These are phyloP conservation scores for Gilbertella persicaria DNA, from an alignment of 371 early-diverging fungal genomes.

Conservation along the genomic window DNA sequence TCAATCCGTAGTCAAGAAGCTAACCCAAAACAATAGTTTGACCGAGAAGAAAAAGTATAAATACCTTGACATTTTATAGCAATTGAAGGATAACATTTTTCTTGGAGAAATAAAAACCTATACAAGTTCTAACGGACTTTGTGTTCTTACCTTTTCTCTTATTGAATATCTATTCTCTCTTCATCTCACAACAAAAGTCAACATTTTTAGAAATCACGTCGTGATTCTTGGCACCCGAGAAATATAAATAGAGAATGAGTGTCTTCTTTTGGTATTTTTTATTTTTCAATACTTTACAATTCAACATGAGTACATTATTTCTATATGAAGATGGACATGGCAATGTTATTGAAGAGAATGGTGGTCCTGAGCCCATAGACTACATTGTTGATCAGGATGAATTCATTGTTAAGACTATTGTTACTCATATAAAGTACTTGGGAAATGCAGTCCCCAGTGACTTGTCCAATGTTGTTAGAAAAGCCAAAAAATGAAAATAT, in stretches of 20 bases:
- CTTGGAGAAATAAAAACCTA: too few species aligned
- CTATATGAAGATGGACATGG: constrained; percentile 15
- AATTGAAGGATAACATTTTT: too few species aligned
- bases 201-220: too few species aligned
- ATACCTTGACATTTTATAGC: too few species aligned
- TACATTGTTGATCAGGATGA: constrained; percentile 17
- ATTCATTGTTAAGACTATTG: constrained; percentile 11
- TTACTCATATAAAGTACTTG: constrained; percentile 8
- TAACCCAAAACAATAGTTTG: too few species aligned
- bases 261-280: constrained; percentile 4
- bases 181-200: too few species aligned
- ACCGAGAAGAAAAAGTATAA: too few species aligned
- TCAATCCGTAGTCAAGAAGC: too few species aligned
- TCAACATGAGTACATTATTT: constrained; percentile 22
- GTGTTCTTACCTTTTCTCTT: too few species aligned
- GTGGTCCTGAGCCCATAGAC: constrained; percentile 16
- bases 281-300: constrained; percentile 15
- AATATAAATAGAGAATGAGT: constrained; percentile 1
- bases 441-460: constrained; percentile 6
- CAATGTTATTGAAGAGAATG: constrained; percentile 16
- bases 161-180: too few species aligned
- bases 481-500: constrained; percentile 16
- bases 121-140: too few species aligned
- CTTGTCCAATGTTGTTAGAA: constrained; percentile 15
- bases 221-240: constrained; percentile 7